Conservation (phyloP, 2,329 filamentous ascomycete species). For the Calonectria naviculata region DNA sequence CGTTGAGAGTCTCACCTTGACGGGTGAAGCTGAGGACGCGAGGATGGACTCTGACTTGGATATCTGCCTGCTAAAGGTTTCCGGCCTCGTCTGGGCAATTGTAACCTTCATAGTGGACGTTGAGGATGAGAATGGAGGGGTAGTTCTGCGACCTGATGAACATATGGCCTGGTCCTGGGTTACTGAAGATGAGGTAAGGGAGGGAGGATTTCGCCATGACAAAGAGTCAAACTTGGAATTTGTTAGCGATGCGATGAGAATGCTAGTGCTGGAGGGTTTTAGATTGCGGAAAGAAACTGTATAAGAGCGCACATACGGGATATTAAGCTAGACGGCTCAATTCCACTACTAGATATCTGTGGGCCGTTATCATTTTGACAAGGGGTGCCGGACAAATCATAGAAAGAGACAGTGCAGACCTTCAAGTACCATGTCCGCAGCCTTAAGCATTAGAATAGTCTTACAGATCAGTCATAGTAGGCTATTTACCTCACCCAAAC, state of each 20-base stretch:
- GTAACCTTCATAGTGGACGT: neutral
- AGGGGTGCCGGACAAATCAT: no score
- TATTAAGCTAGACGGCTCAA: no score
- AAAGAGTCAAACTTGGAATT: neutral
- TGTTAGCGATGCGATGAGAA: neutral
- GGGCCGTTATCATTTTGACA: no score
- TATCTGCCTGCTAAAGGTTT: neutral
- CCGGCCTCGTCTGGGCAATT: neutral
- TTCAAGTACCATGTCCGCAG: no score
- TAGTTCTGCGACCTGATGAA: neutral
- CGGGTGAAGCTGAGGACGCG: neutral
- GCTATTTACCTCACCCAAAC: no score
- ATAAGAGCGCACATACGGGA: no score
- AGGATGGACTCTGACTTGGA: neutral
- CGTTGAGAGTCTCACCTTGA: neutral
- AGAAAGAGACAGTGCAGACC: no score
- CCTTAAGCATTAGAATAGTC: no score
- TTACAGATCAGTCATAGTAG: no score
- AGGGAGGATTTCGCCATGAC: neutral
- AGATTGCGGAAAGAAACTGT: neutral
- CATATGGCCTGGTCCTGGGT: neutral
- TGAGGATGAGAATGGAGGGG: neutral
- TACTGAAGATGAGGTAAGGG: neutral
- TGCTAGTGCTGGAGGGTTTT: neutral
- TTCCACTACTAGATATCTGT: no score